Base-by-base conservation (phyloP, 768 basidiomycete genomes). In the Pilatotrama ljubarskyi region DNA sequence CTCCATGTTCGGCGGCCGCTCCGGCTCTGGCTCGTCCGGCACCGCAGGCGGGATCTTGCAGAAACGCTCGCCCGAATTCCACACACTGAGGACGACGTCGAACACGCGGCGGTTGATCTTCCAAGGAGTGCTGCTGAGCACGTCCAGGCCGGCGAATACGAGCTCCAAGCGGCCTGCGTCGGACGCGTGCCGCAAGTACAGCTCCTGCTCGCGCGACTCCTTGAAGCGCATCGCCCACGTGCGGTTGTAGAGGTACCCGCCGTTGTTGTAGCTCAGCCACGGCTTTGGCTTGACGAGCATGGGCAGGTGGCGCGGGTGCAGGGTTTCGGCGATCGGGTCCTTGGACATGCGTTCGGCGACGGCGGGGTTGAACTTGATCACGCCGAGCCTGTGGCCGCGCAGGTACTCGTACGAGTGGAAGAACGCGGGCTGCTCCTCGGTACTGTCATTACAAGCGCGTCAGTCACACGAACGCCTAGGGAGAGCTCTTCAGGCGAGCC, bases 251-350 rank as follows among this genome's bases (percentile, higher is more conserved):
- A 96, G 74, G 70, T 98, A 98, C 1, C 88, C 92, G 4, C 97
- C 96, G 44, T 87, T 77, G 54, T 89, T 82, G 63, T 85, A 80
- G 57, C 79, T 77, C 1, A 90, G 68, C 96, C 95, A 98, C 0
- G 93, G 91, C 63, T 87, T 87, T 2, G 96, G 96, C 62, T 87
- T 86, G 24, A 95, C 82, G 7, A 99, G 81, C 97, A 98, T 99
- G 9, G 96, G 96, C 22, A 99, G 80, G 73, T 96, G 92, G 1
- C 95, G 91, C 15, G 96, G 95, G 74, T 96, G 94, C 17, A 98
- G 77, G 0, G 89, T 84, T 53, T 86, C 81, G 13, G 78, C 75
- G 18, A 95, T 68, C 40, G 74, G 79, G 61, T 98, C 95, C 58
- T 83, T 85, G 2, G 91, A 85, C 55, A 98, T 76, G 2, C 89